Base-by-base conservation (phyloP, 202 grass and related monocot species). In the Hordeum pubiflorum region DNA sequence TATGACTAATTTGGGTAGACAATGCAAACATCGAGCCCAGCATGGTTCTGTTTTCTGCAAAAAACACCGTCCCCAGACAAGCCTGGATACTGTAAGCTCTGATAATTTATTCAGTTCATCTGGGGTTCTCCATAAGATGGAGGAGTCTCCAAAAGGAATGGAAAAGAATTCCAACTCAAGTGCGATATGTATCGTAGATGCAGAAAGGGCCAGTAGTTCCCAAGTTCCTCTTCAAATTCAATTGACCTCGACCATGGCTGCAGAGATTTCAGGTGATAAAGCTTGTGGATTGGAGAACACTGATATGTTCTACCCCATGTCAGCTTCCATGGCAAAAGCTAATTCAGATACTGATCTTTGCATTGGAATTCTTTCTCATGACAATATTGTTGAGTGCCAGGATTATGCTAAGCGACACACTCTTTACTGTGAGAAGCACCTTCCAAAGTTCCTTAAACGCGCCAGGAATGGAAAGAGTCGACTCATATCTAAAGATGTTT, bases 361-460 rank as follows among this genome's bases (percentile, higher is more conserved):
- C 73, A 89, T 94, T 81, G 89, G 92, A 73, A 83, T 85, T 82
- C 80, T 9, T 38, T 56, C 59, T 70, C 65, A 91, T 37, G 86
- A 89, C 13, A 83, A 74, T 85, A 79, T 63, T 52, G 79, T 74
- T 56, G 88, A 96, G 83, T 99, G 96, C 85, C 83, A 85, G 39
- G 92, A 99, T 86, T 82, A 84, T 85, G 96, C 96, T 61, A 93
- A 86, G 79, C 82, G 86, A 41, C 91, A 95, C 75, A 91, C 89
- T 48, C 87, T 99, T 72, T 99, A 99, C 72, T 99, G 96, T 70
- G 90, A 99, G 71, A 96, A 85, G 60, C 96, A 99, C 80, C 76
- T 96, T 78, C 96, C 96, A 4, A 99, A 93, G 79, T 99, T 96
- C 83, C 91, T 99, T 66, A 99, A 96, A 90, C 88, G 96, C 69